phyloP scores from a whole-genome alignment of 257 asterid genomes.

The Knoxia roxburghii region DNA sequence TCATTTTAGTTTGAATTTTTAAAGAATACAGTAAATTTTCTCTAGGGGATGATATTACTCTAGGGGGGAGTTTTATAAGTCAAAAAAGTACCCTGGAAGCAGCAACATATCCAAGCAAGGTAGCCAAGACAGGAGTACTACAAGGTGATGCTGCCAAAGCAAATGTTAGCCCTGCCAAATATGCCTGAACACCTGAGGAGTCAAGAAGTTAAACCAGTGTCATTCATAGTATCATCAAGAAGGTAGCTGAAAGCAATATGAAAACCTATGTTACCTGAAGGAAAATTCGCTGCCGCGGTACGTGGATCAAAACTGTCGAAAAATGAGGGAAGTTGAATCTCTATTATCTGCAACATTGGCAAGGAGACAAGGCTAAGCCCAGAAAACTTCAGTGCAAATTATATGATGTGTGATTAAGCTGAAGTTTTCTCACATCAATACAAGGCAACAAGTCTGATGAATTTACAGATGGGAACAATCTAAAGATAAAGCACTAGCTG shows the following conservation, averaged over 20 bases:
- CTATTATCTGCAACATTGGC: conserved; percentile 54
- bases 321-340: conserved; percentile 89
- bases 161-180: conserved; percentile 93
- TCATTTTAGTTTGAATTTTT: too few species aligned
- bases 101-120: conserved; percentile 90
- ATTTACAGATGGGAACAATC: neutral
- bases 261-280: conserved; percentile 53
- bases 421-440: neutral
- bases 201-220: conserved; percentile 7
- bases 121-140: conserved; percentile 87
- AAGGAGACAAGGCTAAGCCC: neutral
- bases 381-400: neutral
- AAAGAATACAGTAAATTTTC: too few species aligned
- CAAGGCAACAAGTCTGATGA: neutral
- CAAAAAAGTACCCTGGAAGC: conserved; percentile 58
- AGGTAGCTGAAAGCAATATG: conserved; percentile 4
- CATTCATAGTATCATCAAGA: neutral
- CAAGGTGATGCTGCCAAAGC: conserved; percentile 99
- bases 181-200: conserved; percentile 79
- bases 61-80: neutral
- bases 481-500: conserved; percentile 1
- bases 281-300: conserved; percentile 81
- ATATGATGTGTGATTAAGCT: neutral
- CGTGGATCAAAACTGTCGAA: conserved; percentile 88
- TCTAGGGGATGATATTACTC: too few species aligned